Base-by-base conservation (phyloP, 2,329 filamentous ascomycete species). In the Colletotrichum theobromicola region DNA sequence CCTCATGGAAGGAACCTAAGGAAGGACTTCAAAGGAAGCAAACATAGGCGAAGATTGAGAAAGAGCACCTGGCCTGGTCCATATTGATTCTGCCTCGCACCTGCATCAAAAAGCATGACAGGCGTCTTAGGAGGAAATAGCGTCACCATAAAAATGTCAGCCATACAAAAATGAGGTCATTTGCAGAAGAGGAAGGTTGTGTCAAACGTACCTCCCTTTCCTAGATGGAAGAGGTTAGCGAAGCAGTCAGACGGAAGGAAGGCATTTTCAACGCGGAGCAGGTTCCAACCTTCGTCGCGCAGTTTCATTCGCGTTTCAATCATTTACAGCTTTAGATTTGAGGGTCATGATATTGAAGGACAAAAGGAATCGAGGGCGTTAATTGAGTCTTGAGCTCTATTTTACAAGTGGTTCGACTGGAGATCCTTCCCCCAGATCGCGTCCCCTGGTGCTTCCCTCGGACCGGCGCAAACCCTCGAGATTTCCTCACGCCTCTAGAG, bases 381-480 rank as follows among this genome's bases (percentile, higher is more conserved):
- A 84, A 87, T 90, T 90, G 88, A 89, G 88, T 88, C 87, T 88
- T 88, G 82, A 84, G 85, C 88, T 90, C 88, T 90, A 90, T 89
- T 90, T 91, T 91, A 91, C 89, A 91, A 89, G 86, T 87, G 86
- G 85, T 85, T 85, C 84, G 86, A 86, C 83, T 84, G 85, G 86
- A 84, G 82, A 84, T 83, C 84, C 82, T 82, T 83, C 83, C 84
- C 84, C 75, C 62, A 69, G 32, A 75, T 75, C 71, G 75, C 75
- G 66, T 75, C 71, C 75, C 69, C 72, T 74, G 74, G 70, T 76
- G 74, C 75, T 70, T 83, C 85, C 84, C 84, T 86, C 84, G 85
- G 81, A 86, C 85, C 83, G 84, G 82, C 83, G 82, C 85, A 86
- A 75, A 84, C 84, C 84, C 82, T 83, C 83, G 80, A 83, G 80